phyloP scores from a whole-genome alignment of 805 yeast species.

The Millerago galiae region DNA sequence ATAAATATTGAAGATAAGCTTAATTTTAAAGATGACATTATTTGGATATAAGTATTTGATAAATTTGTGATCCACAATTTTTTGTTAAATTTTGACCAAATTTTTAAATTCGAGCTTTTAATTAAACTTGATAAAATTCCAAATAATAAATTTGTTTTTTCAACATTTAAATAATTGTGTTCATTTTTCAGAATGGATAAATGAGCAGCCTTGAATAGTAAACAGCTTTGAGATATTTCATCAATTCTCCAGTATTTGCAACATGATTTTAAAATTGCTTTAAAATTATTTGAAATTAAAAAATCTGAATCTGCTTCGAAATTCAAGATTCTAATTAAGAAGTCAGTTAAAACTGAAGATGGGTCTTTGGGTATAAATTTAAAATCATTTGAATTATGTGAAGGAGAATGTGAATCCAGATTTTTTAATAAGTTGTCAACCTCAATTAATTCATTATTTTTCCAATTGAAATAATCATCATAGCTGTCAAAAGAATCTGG shows the following conservation, averaged over 20 bases:
- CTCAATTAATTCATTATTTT: conserved; percentile 29
- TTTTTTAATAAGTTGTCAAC: conserved; percentile 24
- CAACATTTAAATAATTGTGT: conserved; percentile 26
- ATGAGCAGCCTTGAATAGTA: conserved; percentile 46
- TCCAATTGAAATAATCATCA: conserved; percentile 36
- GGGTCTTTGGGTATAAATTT: conserved; percentile 36
- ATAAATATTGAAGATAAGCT: conserved; percentile 36
- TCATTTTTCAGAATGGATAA: conserved; percentile 24
- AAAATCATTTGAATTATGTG: neutral
- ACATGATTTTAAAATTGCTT: conserved; percentile 37
- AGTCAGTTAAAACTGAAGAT: conserved; percentile 32
- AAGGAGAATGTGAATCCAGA: neutral
- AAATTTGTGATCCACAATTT: conserved; percentile 44
- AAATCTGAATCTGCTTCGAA: conserved; percentile 20
- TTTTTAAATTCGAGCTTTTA: conserved; percentile 19
- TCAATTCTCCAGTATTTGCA: conserved; percentile 56
- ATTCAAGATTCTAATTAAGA: conserved; percentile 38
- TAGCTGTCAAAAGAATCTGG: conserved; percentile 31
- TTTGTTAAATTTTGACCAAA: conserved; percentile 42
- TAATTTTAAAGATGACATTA: conserved; percentile 39
- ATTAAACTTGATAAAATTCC: conserved; percentile 23
- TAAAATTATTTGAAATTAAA: conserved; percentile 36
- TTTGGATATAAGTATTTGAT: conserved; percentile 37
- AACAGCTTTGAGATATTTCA: conserved; percentile 40
- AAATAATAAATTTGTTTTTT: conserved; percentile 28